Evolutionary conservation across 768 basidiomycete genomes (phyloP).

Genomic region (Fistulinella prunicolor): DNA sequence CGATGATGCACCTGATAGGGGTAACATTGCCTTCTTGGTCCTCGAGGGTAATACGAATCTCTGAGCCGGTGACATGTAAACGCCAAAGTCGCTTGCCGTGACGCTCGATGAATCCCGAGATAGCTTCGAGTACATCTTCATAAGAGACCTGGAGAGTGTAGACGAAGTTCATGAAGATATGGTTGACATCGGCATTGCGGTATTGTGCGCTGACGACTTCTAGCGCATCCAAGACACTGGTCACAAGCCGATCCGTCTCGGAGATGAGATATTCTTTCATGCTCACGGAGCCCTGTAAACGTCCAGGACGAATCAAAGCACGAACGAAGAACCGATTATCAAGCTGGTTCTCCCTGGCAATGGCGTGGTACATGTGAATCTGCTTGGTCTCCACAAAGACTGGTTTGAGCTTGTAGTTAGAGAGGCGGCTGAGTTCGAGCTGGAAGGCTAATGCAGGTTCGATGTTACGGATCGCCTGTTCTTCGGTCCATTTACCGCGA

Average conservation of each 20-base stretch:
- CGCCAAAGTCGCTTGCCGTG: conserved; percentile 99
- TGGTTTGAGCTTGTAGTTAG: conserved; percentile 95
- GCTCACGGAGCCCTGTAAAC: conserved; percentile 87
- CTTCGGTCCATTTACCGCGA: conserved; percentile 81
- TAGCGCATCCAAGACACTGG: conserved; percentile 88
- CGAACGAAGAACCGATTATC: conserved; percentile 98
- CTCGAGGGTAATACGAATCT: conserved; percentile 93
- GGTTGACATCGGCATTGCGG: conserved; percentile 94
- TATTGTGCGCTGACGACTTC: conserved; percentile 90
- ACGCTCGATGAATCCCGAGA: conserved; percentile 98
- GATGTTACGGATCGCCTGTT: conserved; percentile 95
- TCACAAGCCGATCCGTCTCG: conserved; percentile 95
- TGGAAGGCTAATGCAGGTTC: conserved; percentile 98
- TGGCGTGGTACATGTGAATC: conserved; percentile 95
- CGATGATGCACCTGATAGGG: conserved; percentile 96
- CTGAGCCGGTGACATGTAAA: conserved; percentile 95
- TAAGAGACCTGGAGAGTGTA: conserved; percentile 95
- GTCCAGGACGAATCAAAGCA: conserved; percentile 92
- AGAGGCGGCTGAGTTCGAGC: conserved; percentile 92
- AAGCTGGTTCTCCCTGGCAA: conserved; percentile 94
- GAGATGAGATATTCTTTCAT: conserved; percentile 98
- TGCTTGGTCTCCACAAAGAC: conserved; percentile 96
- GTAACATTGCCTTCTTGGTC: conserved; percentile 93
- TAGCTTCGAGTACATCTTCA: conserved; percentile 94
- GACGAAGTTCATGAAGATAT: conserved; percentile 99